These are phyloP conservation scores for Metrosideros polymorpha DNA, from an alignment of 441 rosid species.

Conservation along the genomic window DNA sequence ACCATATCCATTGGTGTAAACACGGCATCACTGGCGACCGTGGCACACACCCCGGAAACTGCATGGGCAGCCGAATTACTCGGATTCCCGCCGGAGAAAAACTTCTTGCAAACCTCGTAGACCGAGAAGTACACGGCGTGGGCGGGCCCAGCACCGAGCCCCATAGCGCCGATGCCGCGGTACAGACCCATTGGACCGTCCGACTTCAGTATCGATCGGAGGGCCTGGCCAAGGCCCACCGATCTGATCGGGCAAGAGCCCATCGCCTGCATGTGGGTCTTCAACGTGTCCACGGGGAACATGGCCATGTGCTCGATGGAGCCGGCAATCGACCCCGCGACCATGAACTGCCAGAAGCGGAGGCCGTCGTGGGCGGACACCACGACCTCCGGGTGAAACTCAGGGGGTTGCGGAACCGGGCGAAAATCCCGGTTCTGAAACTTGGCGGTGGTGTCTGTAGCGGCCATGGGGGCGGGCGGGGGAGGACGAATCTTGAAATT, in stretches of 20 bases:
- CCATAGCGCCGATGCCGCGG: constrained; percentile 92
- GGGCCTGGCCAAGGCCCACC: constrained; percentile 52
- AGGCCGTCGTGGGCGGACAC: constrained; percentile 49
- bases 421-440: constrained; percentile 63
- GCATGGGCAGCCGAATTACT: constrained; percentile 71
- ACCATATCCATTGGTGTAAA: constrained; percentile 96
- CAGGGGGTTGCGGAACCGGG: constrained; percentile 27
- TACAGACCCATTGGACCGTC: constrained; percentile 65
- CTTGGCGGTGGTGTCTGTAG: constrained; percentile 43
- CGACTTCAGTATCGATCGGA: constrained; percentile 50
- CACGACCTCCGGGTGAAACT: constrained; percentile 7
- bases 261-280: constrained; percentile 81
- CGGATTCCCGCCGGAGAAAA: constrained; percentile 49
- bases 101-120: constrained; percentile 62
- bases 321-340: constrained; percentile 87
- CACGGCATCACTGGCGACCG: constrained; percentile 77
- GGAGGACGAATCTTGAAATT: background rate
- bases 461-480: constrained; percentile 12
- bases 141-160: constrained; percentile 91
- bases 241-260: constrained; percentile 85
- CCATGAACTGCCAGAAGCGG: constrained; percentile 83
- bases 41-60: constrained; percentile 61
- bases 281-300: constrained; percentile 84
- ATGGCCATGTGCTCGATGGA: constrained; percentile 90
- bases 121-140: constrained; percentile 89